Evolutionary conservation across 2,329 filamentous ascomycete genomes (phyloP).

Genomic region (Orbilia blumenaviensis): DNA sequence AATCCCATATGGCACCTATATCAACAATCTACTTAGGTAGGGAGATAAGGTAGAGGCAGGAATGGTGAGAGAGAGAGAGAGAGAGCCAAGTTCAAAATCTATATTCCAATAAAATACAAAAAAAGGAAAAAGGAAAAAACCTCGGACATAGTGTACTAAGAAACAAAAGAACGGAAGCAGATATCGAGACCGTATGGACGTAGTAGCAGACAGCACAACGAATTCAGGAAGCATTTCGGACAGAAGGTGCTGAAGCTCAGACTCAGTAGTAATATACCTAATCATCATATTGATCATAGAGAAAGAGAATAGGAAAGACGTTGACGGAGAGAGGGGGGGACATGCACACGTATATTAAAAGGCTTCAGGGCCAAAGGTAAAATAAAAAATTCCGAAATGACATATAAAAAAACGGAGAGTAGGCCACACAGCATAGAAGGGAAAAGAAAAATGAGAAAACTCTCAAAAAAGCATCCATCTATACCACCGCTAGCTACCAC

Average conservation of each 20-base stretch:
- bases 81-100: constrained; percentile 14
- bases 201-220: too few species aligned
- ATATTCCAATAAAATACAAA: constrained; percentile 28
- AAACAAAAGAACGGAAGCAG: background rate
- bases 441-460: constrained; percentile 56
- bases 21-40: too few species aligned
- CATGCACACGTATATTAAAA: constrained; percentile 54
- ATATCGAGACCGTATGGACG: too few species aligned
- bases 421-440: constrained; percentile 54
- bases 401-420: constrained; percentile 58
- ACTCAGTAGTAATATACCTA: constrained; percentile 51
- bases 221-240: background rate
- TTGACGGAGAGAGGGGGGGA: too few species aligned
- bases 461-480: constrained; percentile 57
- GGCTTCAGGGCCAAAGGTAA: constrained; percentile 18
- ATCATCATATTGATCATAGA: constrained; percentile 49
- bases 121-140: too few species aligned
- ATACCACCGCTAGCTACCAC: constrained; percentile 55
- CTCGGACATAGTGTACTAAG: background rate
- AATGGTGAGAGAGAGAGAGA: too few species aligned
- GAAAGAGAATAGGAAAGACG: constrained; percentile 57
- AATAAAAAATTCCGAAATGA: constrained; percentile 59
- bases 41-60: too few species aligned
- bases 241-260: too few species aligned
- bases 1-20: too few species aligned